These are phyloP conservation scores for Westerdykella aurantiaca DNA, from an alignment of 2,329 filamentous ascomycete species.

Conservation along the genomic window DNA sequence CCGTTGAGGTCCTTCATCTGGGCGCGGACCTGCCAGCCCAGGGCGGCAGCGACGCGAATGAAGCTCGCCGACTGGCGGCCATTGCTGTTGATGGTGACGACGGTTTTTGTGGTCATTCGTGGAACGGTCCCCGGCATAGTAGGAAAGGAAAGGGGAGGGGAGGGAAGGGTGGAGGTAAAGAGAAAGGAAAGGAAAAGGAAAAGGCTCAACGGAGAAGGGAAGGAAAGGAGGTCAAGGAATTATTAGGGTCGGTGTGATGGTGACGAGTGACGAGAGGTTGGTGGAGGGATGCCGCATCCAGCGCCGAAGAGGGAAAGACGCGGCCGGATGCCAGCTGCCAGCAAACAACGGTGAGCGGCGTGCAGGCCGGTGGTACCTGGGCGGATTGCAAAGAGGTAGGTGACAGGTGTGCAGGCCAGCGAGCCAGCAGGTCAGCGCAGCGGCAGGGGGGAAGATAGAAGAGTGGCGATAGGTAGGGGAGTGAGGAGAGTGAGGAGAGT, in stretches of 20 bases:
- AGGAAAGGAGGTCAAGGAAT: constrained; percentile 1
- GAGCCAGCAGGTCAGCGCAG: too few species aligned
- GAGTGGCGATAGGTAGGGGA: too few species aligned
- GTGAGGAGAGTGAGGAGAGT: too few species aligned
- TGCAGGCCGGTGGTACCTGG: constrained; percentile 6
- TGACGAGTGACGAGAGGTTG: neutral
- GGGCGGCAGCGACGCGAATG: constrained; percentile 86
- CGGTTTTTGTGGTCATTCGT: constrained; percentile 53
- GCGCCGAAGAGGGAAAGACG: constrained; percentile 9
- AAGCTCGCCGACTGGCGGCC: constrained; percentile 93
- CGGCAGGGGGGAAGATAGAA: too few species aligned
- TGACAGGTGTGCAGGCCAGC: neutral
- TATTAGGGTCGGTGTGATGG: too few species aligned
- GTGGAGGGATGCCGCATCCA: constrained; percentile 12
- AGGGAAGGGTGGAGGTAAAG: neutral
- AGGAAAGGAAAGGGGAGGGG: constrained; percentile 1
- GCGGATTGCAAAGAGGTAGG: constrained; percentile 6
- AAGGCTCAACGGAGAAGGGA: constrained; percentile 2
- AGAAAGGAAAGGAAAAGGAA: constrained; percentile 4
- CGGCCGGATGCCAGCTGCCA: constrained; percentile 15
- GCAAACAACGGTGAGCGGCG: constrained; percentile 15
- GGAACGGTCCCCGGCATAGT: constrained; percentile 5
- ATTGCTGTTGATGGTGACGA: constrained; percentile 90
- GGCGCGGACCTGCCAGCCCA: constrained; percentile 88
- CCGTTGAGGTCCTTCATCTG: constrained; percentile 84